Evolutionary conservation across 2,329 filamentous ascomycete species (phyloP), one percentile per base, ranked within the genome.

Genomic region (Claviceps sp.): DNA sequence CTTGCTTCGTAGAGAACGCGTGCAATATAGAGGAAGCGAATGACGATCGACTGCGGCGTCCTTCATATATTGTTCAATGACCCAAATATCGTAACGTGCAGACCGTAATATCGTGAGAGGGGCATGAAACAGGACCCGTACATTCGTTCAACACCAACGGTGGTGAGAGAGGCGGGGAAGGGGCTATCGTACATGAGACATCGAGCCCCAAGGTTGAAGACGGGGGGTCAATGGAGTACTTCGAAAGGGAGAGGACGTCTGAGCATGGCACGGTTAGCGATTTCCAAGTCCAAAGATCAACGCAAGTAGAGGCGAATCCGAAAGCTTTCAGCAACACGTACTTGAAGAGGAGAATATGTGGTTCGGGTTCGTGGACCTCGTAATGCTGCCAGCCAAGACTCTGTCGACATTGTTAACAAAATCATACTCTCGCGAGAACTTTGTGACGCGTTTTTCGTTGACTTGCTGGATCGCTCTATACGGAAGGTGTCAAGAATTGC

Each of bases 301-400:
- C 16, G 13, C 20, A 16, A 9, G 11, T 22, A 26, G 34, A 39
- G 7, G 13, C 39, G 36, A 29, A 22, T 8, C 7, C 5, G 16
- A 8, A 29, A 4, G 22, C 37, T 6, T 13, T n/a, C 17, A 14
- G 13, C 44, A 45, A 3, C 3, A 53, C 53, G 36, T 73, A 96
- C 91, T 98, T 98, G 80, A 98, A 98, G 36, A 98, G 80, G 51
- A 98, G 79, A 63, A 98, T 98, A 68, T 98, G 93, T 58, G 93
- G 93, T 72, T 98, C 93, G 44, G 93, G 93, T 69, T 97, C 93
- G 68, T 98, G 93, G 51, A 98, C 93, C 70, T 98, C 93, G 67
- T 98, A 98, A 69, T 98, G 93, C 68, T 97, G 91, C 93, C 93
- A 98, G 53, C 93, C 93, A 62, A 98, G 75, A 74, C 91, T 97